Percentiles rank a stretch among this genome's conserved stretches.
These are phyloP conservation scores for Debaryomyces castellii DNA, from an alignment of 805 yeast species.

Conservation along the genomic window DNA sequence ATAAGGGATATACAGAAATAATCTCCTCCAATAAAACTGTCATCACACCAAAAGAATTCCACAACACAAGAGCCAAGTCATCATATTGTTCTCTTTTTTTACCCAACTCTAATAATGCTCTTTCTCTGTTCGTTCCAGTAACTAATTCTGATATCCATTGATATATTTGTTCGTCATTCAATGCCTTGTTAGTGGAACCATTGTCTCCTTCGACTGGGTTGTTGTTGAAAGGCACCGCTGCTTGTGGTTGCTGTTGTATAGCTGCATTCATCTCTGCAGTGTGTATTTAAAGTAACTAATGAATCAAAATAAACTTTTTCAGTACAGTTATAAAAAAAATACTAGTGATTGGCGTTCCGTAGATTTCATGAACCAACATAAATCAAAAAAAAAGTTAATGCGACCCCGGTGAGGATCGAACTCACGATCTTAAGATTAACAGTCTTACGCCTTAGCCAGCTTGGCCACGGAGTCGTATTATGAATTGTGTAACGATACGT, in stretches of 20 bases:
- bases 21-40: slow-evolving; percentile 87
- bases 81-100: slow-evolving; percentile 93
- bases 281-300: neutral
- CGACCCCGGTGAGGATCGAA: slow-evolving; percentile 28
- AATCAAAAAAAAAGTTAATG: slow-evolving; percentile 4
- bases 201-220: slow-evolving; percentile 6
- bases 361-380: neutral
- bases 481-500: neutral
- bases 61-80: slow-evolving; percentile 85
- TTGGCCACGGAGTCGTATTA: slow-evolving; percentile 27
- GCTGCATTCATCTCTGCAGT: slow-evolving; percentile 9
- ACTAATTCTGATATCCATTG: slow-evolving; percentile 89
- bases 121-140: slow-evolving; percentile 88
- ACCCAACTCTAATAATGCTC: slow-evolving; percentile 88
- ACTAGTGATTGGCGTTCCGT: neutral
- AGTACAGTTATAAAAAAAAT: neutral
- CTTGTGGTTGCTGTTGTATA: no score
- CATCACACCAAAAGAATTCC: slow-evolving; percentile 98
- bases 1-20: slow-evolving; percentile 82
- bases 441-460: slow-evolving; percentile 30
- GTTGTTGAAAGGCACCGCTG: slow-evolving; percentile 7
- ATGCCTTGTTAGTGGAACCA: slow-evolving; percentile 22
- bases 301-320: neutral
- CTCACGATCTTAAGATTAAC: slow-evolving; percentile 27
- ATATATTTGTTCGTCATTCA: slow-evolving; percentile 74